phyloP scores from a whole-genome alignment of 1,139 yeast species.

The Pichia sp. region DNA sequence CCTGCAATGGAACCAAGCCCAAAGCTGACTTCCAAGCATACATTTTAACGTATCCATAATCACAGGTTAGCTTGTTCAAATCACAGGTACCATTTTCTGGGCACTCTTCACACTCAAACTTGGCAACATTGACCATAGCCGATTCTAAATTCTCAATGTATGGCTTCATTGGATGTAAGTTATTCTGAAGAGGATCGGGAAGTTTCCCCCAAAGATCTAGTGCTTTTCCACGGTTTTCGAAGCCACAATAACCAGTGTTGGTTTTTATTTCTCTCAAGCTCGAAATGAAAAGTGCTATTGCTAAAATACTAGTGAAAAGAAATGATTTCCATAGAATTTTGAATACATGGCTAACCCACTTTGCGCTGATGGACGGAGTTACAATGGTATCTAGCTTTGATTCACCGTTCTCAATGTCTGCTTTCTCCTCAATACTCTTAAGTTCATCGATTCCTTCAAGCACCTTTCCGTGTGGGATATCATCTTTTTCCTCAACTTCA shows the following conservation, averaged over 20 bases:
- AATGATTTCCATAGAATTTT: neutral
- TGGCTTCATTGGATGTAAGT: slow-evolving; percentile 10
- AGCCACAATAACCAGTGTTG: slow-evolving; percentile 65
- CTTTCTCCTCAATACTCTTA: neutral
- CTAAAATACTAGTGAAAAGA: neutral
- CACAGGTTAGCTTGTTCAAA: slow-evolving; percentile 59
- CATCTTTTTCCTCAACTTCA: neutral
- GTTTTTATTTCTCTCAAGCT: slow-evolving; percentile 47
- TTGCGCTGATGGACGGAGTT: neutral
- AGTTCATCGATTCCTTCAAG: too few species aligned
- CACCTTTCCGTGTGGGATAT: too few species aligned
- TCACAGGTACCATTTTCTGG: slow-evolving; percentile 80
- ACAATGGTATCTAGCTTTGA: too few species aligned
- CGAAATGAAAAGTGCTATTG: neutral
- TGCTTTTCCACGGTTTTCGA: slow-evolving; percentile 38
- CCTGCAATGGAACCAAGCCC: slow-evolving; percentile 58
- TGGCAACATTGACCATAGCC: slow-evolving; percentile 24
- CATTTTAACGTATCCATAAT: slow-evolving; percentile 56
- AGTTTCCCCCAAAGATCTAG: slow-evolving; percentile 16
- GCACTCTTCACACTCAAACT: slow-evolving; percentile 70
- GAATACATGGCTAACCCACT: neutral
- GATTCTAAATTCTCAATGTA: slow-evolving; percentile 18
- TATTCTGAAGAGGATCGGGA: slow-evolving; percentile 10
- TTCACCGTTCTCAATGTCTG: too few species aligned
- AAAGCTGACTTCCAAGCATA: slow-evolving; percentile 54